Percentiles rank a stretch among this genome's conserved stretches.
These are phyloP conservation scores for Penicillium corylophilum DNA, from an alignment of 2,329 filamentous ascomycete species.

Conservation along the genomic window DNA sequence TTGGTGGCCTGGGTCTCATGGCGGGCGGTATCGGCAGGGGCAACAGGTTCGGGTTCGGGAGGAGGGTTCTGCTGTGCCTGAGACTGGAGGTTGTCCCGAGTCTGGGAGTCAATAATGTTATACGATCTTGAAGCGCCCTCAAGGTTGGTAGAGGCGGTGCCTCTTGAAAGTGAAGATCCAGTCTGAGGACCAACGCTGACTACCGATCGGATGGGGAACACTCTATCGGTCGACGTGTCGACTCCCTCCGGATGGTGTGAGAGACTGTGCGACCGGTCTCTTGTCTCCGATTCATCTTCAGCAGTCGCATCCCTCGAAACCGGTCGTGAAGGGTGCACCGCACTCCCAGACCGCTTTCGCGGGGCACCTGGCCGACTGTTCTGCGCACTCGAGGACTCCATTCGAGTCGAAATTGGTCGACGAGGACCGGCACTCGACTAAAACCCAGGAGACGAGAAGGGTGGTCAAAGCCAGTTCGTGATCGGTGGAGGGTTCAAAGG, in stretches of 20 bases:
- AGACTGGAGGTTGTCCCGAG: slow-evolving; percentile 24
- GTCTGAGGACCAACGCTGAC: slow-evolving; percentile 64
- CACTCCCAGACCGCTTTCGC: slow-evolving; percentile 12
- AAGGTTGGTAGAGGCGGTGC: slow-evolving; percentile 19
- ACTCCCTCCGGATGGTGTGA: slow-evolving; percentile 5
- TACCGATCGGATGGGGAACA: slow-evolving; percentile 80
- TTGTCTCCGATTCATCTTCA: slow-evolving; percentile 2
- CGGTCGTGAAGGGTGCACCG: neutral
- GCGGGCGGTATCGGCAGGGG: slow-evolving; percentile 13
- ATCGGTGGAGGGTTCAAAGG: neutral
- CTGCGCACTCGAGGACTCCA: slow-evolving; percentile 7
- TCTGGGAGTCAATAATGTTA: slow-evolving; percentile 29
- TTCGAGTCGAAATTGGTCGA: neutral
- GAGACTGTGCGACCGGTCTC: slow-evolving; percentile 23
- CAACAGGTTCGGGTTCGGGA: slow-evolving; percentile 1
- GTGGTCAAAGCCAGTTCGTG: neutral
- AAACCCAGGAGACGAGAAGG: neutral
- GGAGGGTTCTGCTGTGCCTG: slow-evolving; percentile 4
- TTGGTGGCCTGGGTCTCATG: slow-evolving; percentile 14
- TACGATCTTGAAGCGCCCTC: slow-evolving; percentile 27
- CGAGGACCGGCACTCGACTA: neutral
- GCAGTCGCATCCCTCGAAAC: neutral
- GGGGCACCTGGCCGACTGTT: slow-evolving; percentile 3
- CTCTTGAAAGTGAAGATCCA: slow-evolving; percentile 13
- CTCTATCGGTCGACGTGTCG: slow-evolving; percentile 52